These are phyloP conservation scores for Hypoxylon sp. DNA, from an alignment of 2,329 filamentous ascomycete genomes.

Conservation along the genomic window DNA sequence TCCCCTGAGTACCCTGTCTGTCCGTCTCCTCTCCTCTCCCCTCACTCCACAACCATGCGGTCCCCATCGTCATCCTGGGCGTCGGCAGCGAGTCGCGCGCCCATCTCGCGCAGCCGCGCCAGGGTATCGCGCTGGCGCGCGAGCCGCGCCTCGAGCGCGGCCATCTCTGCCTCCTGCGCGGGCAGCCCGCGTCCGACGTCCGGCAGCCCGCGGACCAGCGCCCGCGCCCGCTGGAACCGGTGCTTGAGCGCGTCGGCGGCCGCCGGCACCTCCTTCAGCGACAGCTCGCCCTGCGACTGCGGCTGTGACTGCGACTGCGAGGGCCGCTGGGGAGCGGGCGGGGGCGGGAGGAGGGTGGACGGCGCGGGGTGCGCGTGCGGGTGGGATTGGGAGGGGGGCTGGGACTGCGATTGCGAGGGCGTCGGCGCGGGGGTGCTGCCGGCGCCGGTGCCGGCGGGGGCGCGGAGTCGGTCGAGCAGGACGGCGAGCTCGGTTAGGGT, in stretches of 20 bases:
- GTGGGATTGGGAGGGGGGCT: constrained; percentile 31
- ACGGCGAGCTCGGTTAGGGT: constrained; percentile 82
- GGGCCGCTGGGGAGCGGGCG: not conserved
- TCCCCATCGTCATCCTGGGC: constrained; percentile 43
- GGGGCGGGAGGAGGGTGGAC: constrained; percentile 19
- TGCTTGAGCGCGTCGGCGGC: constrained; percentile 83
- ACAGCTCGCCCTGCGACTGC: constrained; percentile 48
- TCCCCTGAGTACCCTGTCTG: too few relatives aligned
- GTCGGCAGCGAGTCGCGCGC: constrained; percentile 50
- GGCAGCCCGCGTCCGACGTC: constrained; percentile 72
- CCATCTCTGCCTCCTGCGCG: constrained; percentile 77
- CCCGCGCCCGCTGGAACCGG: constrained; percentile 80
- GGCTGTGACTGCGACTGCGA: constrained; percentile 43
- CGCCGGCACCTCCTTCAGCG: constrained; percentile 77
- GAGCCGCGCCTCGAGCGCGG: constrained; percentile 69
- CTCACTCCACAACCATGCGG: constrained; percentile 33
- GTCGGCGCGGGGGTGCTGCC: constrained; percentile 49
- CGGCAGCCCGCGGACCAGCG: constrained; percentile 69
- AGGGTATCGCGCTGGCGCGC: constrained; percentile 67
- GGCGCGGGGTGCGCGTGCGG: constrained; percentile 26
- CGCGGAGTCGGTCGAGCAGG: constrained; percentile 77
- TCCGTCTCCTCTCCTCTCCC: not conserved
- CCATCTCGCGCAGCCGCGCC: constrained; percentile 60
- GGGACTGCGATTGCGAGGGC: constrained; percentile 32
- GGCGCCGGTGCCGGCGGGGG: constrained; percentile 46